Conservation (phyloP, 2,329 filamentous ascomycete genomes). For the Calonectria crousiana region DNA sequence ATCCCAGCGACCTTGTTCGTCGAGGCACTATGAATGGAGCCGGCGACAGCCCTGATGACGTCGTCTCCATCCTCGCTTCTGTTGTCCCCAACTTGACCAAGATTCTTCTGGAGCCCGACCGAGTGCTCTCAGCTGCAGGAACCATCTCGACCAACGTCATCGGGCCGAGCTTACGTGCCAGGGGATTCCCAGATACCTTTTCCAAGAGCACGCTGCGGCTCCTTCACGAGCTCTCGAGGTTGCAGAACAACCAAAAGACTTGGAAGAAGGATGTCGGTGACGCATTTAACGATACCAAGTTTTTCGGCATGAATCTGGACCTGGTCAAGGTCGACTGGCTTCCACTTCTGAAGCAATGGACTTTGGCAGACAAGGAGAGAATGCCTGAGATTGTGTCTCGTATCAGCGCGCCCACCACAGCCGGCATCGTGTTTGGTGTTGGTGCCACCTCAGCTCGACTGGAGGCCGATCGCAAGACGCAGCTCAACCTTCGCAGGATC, state of each 20-base stretch:
- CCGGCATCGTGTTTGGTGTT: constrained; percentile 98
- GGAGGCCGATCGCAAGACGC: constrained; percentile 94
- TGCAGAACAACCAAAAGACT: constrained; percentile 84
- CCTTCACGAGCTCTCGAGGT: constrained; percentile 80
- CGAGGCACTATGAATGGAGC: constrained; percentile 51
- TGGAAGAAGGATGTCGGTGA: constrained; percentile 96
- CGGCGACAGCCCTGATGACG: constrained; percentile 74
- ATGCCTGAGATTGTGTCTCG: constrained; percentile 84
- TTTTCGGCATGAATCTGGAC: constrained; percentile 78
- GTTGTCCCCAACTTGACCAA: constrained; percentile 86
- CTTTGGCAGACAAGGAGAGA: constrained; percentile 86
- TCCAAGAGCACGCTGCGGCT: constrained; percentile 78
- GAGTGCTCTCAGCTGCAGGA: constrained; percentile 80
- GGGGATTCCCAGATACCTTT: constrained; percentile 88
- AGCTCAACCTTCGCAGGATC: constrained; percentile 87
- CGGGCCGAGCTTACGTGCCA: constrained; percentile 84
- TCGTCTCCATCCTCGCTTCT: constrained; percentile 81
- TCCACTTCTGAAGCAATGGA: constrained; percentile 86
- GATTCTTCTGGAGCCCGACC: constrained; percentile 87
- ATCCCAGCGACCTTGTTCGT: constrained; percentile 52
- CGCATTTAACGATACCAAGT: constrained; percentile 89
- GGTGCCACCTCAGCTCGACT: constrained; percentile 92
- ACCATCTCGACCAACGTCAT: constrained; percentile 88
- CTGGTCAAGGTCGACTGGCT: constrained; percentile 84
- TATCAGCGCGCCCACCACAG: constrained; percentile 87